These are phyloP conservation scores for Rosa lucieae DNA, from an alignment of 306 rosid genomes.

Conservation along the genomic window DNA sequence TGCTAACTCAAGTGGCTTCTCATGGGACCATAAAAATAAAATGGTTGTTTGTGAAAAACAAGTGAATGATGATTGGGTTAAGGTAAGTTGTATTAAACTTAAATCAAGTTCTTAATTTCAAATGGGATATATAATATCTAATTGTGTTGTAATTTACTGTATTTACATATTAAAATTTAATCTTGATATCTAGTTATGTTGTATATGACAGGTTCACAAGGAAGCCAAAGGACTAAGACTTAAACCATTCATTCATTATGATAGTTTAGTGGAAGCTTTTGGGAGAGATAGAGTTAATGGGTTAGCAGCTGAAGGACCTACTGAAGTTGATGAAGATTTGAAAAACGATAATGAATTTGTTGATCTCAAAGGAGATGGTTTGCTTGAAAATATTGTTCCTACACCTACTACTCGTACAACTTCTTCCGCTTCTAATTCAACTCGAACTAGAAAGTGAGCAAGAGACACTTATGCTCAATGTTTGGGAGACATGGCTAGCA, in stretches of 20 bases:
- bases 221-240: background rate
- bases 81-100: background rate
- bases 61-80: background rate
- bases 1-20: background rate
- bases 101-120: background rate
- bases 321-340: background rate
- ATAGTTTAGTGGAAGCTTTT: background rate
- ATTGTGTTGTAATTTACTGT: too few relatives aligned
- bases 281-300: background rate
- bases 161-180: too few relatives aligned
- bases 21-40: background rate
- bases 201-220: background rate
- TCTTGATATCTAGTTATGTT: too few relatives aligned
- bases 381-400: too few relatives aligned
- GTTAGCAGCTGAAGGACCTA: background rate
- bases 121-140: too few relatives aligned
- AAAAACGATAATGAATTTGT: too few relatives aligned
- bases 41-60: background rate
- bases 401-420: too few relatives aligned
- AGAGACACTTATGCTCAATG: too few relatives aligned
- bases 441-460: too few relatives aligned
- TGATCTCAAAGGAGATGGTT: too few relatives aligned
- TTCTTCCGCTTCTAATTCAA: too few relatives aligned
- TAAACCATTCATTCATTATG: slow-evolving; percentile 2
- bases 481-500: too few relatives aligned